Evolutionary conservation across 1,284 basidiomycete genomes (phyloP), one percentile per base, ranked within the genome.

Genomic region (Lignosus rhinocerotis): DNA sequence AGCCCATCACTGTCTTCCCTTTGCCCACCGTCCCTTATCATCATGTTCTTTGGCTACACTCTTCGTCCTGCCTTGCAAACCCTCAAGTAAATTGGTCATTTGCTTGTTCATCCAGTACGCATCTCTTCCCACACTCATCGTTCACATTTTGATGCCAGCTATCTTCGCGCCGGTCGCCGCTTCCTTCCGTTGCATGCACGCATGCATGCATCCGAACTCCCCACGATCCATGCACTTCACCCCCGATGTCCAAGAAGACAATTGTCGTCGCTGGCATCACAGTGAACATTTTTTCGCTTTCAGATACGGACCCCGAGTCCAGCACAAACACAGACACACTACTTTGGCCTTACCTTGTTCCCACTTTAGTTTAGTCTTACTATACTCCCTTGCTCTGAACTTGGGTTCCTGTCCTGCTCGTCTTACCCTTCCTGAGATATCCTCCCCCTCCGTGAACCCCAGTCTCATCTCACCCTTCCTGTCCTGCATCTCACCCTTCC

Each of bases 261-360:
- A 19, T 77, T 41, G 63, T 70, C 47, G 71, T 84, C 38, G 81
- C 77, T 11, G 83, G 83, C 8, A 68, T 85, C 21, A 59, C 66
- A 14, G 69, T 80, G 17, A 69, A 78, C 51, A 52, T 63, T 8
- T 63, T 63, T 56, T 44, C 48, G 6, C 38, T 57, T 43, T 42
- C 56, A 6, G 33, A 51, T 10, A 58, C 62, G 17, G 56, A 63
- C 8, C n/a, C 41, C 41, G 6, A 17, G 46, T 17, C 11, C 4
- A 30, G 11, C 11, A 31, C 9, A 10, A 32, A 8, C 16, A 19
- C 6, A 41, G 5, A 31, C 31, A 5, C n/a, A n/a, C n/a, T n/a
- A n/a, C n/a, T n/a, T n/a, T n/a, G n/a, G n/a, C n/a, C n/a, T n/a
- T n/a, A n/a, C n/a, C n/a, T n/a, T n/a, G n/a, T n/a, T n/a, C n/a